Evolutionary conservation across 2,329 filamentous ascomycete genomes (phyloP).

Genomic region (Colletotrichum liaoningense): DNA sequence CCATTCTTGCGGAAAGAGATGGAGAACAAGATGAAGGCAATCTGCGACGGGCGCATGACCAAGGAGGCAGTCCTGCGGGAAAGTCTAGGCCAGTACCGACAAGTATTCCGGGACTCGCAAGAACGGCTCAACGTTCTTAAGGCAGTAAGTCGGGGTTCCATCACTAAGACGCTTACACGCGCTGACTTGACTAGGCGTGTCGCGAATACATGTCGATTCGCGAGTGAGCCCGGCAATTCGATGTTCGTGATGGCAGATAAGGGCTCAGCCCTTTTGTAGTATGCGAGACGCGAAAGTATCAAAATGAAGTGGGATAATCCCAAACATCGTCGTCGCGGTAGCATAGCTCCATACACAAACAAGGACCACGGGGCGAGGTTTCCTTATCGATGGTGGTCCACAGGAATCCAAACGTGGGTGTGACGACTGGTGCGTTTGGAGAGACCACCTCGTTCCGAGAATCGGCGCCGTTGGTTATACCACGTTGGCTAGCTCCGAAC

Average conservation of each 20-base stretch:
- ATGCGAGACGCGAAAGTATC: conserved; percentile 20
- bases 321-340: conserved; percentile 18
- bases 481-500: not conserved
- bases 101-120: conserved; percentile 85
- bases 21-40: conserved; percentile 96
- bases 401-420: conserved; percentile 33
- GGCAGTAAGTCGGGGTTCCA: conserved; percentile 58
- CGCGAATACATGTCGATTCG: conserved; percentile 63
- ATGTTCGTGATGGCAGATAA: conserved; percentile 18
- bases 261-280: conserved; percentile 29
- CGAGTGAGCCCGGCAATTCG: conserved; percentile 18
- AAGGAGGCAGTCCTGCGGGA: conserved; percentile 81
- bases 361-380: conserved; percentile 29
- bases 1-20: conserved; percentile 98
- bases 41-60: conserved; percentile 87
- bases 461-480: not conserved
- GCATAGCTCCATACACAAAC: conserved; percentile 18
- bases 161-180: not conserved
- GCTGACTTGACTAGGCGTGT: conserved; percentile 55
- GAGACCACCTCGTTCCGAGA: conserved; percentile 14
- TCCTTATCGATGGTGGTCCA: conserved; percentile 33
- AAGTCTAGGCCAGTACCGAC: conserved; percentile 87
- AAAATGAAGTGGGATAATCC: conserved; percentile 33
- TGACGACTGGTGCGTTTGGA: conserved; percentile 27
- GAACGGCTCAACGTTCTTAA: conserved; percentile 78